Conservation (phyloP, 345 rosid species). For the Eucalyptus pauciflora region DNA sequence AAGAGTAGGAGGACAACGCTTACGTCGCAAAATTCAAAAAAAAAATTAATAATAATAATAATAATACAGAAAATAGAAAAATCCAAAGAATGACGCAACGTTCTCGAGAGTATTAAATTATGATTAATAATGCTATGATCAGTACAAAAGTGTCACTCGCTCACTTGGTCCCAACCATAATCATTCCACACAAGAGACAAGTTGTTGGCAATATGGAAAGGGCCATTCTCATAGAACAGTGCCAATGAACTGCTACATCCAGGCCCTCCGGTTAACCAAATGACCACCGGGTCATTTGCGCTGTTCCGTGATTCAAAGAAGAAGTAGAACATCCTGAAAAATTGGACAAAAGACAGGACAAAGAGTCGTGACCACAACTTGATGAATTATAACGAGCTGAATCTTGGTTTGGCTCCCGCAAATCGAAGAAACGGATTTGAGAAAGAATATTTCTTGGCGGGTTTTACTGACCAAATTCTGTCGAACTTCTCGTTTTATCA, state of each 20-base stretch:
- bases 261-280: conserved; percentile 92
- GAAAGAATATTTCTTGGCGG: not conserved
- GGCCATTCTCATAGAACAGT: conserved; percentile 83
- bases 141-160: not conserved
- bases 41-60: no score
- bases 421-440: not conserved
- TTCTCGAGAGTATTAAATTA: not conserved
- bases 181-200: conserved; percentile 70
- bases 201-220: conserved; percentile 44
- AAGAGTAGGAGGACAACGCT: not conserved
- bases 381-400: not conserved
- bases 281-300: conserved; percentile 61
- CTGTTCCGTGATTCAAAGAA: conserved; percentile 62
- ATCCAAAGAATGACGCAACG: not conserved
- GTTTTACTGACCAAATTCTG: not conserved
- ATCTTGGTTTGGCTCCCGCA: not conserved
- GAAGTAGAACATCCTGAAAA: conserved; percentile 12
- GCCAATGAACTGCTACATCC: conserved; percentile 89
- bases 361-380: not conserved
- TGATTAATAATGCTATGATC: not conserved
- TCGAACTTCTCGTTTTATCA: not conserved
- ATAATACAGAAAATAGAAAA: not conserved
- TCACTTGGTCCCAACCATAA: conserved; percentile 83
- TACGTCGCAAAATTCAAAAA: not conserved
- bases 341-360: not conserved